Evolutionary conservation across 495 filamentous ascomycete species (phyloP).

Genomic region (Letharia columbiana): DNA sequence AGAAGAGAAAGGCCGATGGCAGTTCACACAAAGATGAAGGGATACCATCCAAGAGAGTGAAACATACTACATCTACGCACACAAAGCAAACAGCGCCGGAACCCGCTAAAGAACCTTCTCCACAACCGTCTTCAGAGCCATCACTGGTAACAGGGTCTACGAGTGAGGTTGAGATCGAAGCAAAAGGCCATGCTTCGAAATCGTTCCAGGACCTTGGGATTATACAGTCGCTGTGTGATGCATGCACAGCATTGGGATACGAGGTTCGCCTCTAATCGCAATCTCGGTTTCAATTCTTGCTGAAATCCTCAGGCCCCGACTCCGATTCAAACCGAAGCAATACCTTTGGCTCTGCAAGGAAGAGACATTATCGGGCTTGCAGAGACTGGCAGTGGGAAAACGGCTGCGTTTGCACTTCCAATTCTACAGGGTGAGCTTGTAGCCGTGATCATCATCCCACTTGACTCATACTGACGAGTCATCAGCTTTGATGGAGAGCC

Average conservation of each 20-base stretch:
- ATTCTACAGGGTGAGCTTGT: slow-evolving; percentile 57
- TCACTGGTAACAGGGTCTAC: background rate
- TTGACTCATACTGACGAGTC: slow-evolving; percentile 8
- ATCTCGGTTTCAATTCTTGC: background rate
- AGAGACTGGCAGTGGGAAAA: slow-evolving; percentile 93
- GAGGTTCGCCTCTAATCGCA: slow-evolving; percentile 33
- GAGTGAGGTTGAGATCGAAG: background rate
- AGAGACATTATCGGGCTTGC: slow-evolving; percentile 88
- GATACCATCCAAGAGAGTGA: background rate
- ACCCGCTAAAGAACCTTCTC: background rate
- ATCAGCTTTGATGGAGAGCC: slow-evolving; percentile 66
- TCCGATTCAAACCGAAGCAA: slow-evolving; percentile 66
- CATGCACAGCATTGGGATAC: slow-evolving; percentile 72
- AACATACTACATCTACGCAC: background rate
- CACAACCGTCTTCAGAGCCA: background rate
- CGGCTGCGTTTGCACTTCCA: slow-evolving; percentile 81
- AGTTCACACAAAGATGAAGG: background rate
- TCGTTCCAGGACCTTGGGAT: slow-evolving; percentile 81
- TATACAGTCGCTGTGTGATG: slow-evolving; percentile 79
- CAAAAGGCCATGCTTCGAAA: slow-evolving; percentile 36
- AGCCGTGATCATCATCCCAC: background rate
- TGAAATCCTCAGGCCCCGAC: slow-evolving; percentile 46
- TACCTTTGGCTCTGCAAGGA: slow-evolving; percentile 71
- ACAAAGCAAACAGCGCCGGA: background rate
- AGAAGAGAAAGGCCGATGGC: background rate